Base-by-base conservation (phyloP, 768 basidiomycete genomes). In the Mycena chlorophos region DNA sequence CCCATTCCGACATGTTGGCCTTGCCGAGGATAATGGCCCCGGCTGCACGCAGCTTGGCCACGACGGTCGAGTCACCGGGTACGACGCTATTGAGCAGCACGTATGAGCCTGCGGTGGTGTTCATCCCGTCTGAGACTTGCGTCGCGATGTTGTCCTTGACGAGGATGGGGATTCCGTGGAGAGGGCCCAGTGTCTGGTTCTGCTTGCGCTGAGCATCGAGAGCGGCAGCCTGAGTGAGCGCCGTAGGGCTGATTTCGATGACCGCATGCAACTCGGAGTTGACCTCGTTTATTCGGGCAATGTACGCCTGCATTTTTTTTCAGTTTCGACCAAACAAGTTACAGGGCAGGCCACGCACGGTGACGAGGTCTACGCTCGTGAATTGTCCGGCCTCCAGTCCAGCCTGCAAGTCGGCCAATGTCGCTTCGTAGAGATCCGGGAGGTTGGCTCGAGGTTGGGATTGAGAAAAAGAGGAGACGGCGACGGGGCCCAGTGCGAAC, bases 261-360 rank as follows among this genome's bases (percentile, higher is more conserved):
- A 88, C 75, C 0, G 85, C 85, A 16, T 76, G 81, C 10, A 88
- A 69, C 54, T 81, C 71, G 17, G 79, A 61, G 63, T 88, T 87
- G 17, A 88, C 86, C 63, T 88, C 81, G 1, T 85, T 81, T n/a
- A 87, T 87, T 6, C 87, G 76, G 12, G 80, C 78, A 60, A 87
- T 72, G 66, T 88, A 88, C 3, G 84, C 83, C 86, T 87, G 51
- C 8, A 37, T n/a, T 42, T 19, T 20, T 8, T 16, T 14, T 6
- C 5, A 20, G 40, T 14, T 20, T 42, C 6, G 8, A 16, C 5
- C 40, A 42, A 28, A 29, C 14, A 5, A 34, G 50, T 23, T 23
- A 20, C 16, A 34, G 34, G 45, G 29, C 38, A 16, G 14, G 47
- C 19, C 17, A 45, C 67, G 26, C 52, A 82, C 85, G 71, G 84